phyloP scores from a whole-genome alignment of 2,329 filamentous ascomycete genomes.

The Magnaporthiopsis rhizophila region DNA sequence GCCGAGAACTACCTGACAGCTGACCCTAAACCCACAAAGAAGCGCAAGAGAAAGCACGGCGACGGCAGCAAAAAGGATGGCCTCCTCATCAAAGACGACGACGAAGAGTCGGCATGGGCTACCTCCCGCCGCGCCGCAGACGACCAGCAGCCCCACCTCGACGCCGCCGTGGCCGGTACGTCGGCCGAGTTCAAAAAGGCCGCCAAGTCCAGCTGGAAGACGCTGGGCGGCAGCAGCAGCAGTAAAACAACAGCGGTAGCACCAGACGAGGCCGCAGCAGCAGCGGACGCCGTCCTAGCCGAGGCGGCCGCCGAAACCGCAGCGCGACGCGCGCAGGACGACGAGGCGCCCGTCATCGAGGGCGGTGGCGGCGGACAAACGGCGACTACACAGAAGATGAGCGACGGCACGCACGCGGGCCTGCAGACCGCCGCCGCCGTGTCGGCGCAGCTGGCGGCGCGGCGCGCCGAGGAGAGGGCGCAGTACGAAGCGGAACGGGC shows the following conservation, averaged over 20 bases:
- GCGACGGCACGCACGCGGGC: slow-evolving; percentile 78
- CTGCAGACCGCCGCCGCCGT: slow-evolving; percentile 79
- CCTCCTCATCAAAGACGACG: slow-evolving; percentile 53
- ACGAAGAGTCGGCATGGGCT: slow-evolving; percentile 49
- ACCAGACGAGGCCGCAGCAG: slow-evolving; percentile 39
- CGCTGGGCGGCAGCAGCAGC: slow-evolving; percentile 41
- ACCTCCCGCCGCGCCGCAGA: slow-evolving; percentile 36
- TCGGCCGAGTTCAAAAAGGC: slow-evolving; percentile 61
- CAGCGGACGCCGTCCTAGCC: slow-evolving; percentile 71
- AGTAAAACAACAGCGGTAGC: slow-evolving; percentile 10
- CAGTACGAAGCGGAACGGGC: slow-evolving; percentile 22
- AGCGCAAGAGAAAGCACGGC: slow-evolving; percentile 53
- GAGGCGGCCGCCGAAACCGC: slow-evolving; percentile 60
- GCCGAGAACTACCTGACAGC: slow-evolving; percentile 83
- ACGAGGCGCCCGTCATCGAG: slow-evolving; percentile 40
- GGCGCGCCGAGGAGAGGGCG: slow-evolving; percentile 28
- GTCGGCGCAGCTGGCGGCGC: slow-evolving; percentile 56
- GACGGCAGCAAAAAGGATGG: slow-evolving; percentile 29
- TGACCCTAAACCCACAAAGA: slow-evolving; percentile 50
- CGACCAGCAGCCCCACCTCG: slow-evolving; percentile 40
- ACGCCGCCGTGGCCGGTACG: slow-evolving; percentile 40
- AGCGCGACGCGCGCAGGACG: slow-evolving; percentile 38
- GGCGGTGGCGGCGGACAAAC: slow-evolving; percentile 37
- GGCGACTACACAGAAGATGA: slow-evolving; percentile 55
- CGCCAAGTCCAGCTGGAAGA: slow-evolving; percentile 78